Evolutionary conservation across 805 yeast species (phyloP), one percentile per base, ranked within the genome.

Genomic region (Metschnikowia peoriensis): DNA sequence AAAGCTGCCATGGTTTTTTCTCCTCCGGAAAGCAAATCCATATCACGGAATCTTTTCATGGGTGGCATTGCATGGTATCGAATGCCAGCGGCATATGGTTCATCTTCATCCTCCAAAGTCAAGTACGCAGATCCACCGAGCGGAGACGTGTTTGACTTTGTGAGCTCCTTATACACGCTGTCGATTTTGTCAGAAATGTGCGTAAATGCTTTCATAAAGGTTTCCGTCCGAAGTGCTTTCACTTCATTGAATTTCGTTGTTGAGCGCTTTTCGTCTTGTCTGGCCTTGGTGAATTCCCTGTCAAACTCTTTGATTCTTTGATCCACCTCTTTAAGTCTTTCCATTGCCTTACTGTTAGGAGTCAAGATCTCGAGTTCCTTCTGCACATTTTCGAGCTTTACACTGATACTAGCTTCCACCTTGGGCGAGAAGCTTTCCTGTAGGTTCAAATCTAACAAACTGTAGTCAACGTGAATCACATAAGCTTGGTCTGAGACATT

Each of bases 1-100:
- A 94, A 72, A 0, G 99, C 99, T 1, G 99, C 99, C 67, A 94
- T 86, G 1, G 97, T 89, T 66, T 92, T 91, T 66, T 94, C 99
- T 50, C 99, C 99, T 49, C 99, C 99, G 0, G 97, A 90, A 22
- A 94, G 76, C 51, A 88, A 80, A 52, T 89, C 96, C 89, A 94
- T 91, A 58, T 89, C 97, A 59, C 93, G 80, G 67, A 91, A 94
- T 59, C 97, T 77, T 63, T 94, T 94, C 82, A 88, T 80, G 9
- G 98, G 98, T 1, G 98, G 98, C 87, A 91, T 91, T 0, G 97
- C 97, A 67, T 90, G 94, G 61, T 89, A 94, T 60, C 84, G 87
- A 43, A 91, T 78, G 1, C 98, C 99, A 0, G 84, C 82, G 34
- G 80, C 68, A 62, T 85, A 94, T 4, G 98, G 97, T 60, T 89